These are phyloP conservation scores for Aureobasidium leucospermi DNA, from an alignment of 2,329 filamentous ascomycete species.

Conservation along the genomic window DNA sequence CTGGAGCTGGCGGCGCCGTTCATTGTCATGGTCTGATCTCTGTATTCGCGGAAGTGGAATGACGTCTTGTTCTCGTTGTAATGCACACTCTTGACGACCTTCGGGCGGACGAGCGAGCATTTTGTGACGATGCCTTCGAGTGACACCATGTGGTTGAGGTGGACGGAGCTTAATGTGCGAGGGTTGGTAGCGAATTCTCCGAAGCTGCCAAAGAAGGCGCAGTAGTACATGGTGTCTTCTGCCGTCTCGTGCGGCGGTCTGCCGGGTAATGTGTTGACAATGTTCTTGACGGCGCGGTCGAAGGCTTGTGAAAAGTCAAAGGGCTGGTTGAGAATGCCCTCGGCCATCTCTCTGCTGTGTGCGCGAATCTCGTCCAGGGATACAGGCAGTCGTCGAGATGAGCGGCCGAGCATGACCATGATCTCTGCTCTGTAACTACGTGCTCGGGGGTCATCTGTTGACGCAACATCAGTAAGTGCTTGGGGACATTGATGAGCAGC, in stretches of 20 bases:
- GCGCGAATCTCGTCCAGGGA: constrained; percentile 82
- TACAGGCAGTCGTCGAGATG: constrained; percentile 47
- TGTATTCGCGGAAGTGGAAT: constrained; percentile 85
- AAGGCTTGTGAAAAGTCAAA: constrained; percentile 88
- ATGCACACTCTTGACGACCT: constrained; percentile 97
- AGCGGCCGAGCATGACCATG: constrained; percentile 62
- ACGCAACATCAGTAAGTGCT: constrained; percentile 19
- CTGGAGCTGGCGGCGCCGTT: constrained; percentile 82
- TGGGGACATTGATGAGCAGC: background rate
- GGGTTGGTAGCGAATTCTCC: constrained; percentile 93
- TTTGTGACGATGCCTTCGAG: constrained; percentile 96
- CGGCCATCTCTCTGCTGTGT: constrained; percentile 76
- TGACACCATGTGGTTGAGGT: constrained; percentile 94
- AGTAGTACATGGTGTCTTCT: constrained; percentile 81
- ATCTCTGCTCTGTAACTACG: constrained; percentile 83
- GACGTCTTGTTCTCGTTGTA: constrained; percentile 82
- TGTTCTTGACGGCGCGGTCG: constrained; percentile 80
- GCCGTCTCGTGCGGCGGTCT: constrained; percentile 67
- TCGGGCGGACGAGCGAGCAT: constrained; percentile 89
- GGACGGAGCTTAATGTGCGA: constrained; percentile 77
- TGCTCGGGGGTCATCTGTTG: constrained; percentile 48
- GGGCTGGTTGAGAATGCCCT: constrained; percentile 70
- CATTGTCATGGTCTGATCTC: constrained; percentile 91
- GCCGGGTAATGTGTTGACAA: constrained; percentile 72
- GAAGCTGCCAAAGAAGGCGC: constrained; percentile 94